Percentiles rank a stretch among this genome's conserved stretches.
Conservation (phyloP, 140 eudicot genomes). For the Bidens hawaiensis region DNA sequence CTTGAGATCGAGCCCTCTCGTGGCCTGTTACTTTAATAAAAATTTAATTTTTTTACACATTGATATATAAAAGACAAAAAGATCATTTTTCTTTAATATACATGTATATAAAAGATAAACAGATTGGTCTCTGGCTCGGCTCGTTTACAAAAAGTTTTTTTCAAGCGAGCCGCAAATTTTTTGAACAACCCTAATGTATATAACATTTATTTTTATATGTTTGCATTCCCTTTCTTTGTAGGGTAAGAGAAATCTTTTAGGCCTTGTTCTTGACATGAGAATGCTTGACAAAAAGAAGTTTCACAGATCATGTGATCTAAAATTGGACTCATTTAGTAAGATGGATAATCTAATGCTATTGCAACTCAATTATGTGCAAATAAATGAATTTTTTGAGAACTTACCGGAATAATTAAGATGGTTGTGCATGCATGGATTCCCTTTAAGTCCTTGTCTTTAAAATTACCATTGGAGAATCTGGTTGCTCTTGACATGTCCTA, state of each 20-base stretch:
- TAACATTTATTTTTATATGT: no score
- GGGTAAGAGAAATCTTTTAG: not conserved
- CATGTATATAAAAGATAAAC: no score
- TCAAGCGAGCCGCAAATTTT: no score
- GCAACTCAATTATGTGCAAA: not conserved
- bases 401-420: not conserved
- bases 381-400: not conserved
- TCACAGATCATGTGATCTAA: not conserved
- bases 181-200: no score
- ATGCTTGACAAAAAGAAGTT: not conserved
- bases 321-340: not conserved
- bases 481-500: not conserved
- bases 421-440: slow-evolving; percentile 1
- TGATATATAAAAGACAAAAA: no score
- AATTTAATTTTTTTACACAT: no score
- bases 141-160: no score
- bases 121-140: no score
- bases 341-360: not conserved
- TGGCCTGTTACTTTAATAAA: no score
- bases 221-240: not conserved
- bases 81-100: no score
- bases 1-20: no score
- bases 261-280: not conserved
- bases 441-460: not conserved
- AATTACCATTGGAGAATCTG: not conserved